Evolutionary conservation across 2,329 filamentous ascomycete species (phyloP), one percentile per base, ranked within the genome.

Genomic region (Celoporthe dispersa): DNA sequence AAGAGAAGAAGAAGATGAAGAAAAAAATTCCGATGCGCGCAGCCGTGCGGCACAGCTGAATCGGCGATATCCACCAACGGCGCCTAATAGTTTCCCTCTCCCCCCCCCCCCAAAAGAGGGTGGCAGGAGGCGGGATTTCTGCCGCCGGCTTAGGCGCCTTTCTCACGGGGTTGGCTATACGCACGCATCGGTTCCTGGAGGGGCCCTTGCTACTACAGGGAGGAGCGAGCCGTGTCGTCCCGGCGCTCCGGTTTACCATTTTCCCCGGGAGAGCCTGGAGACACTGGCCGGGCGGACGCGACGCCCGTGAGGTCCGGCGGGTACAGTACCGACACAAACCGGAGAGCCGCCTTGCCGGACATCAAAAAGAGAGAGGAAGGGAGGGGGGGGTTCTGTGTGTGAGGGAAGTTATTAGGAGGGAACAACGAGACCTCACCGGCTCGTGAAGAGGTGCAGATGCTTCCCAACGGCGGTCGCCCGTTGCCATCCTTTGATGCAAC

Each of bases 401-500:
- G 16, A 48, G 16, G 19, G 22, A 35, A 11, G 33, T 5, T 25
- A 28, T n/a, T 7, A 9, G 9, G n/a, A 11, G n/a, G 25, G 25
- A 11, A 7, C 12, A 25, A 28, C 12, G 4, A 12, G 51, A 28
- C 25, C 51, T 33, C 28, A 31, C 53, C 53, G 53, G 53, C 53
- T 57, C 28, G 28, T 48, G 9, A 48, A 31, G n/a, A 31, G 25
- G 25, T 31, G 28, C 25, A 61, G 19, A 22, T 25, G 22, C 22
- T n/a, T 41, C 16, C 51, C 35, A 33, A 3, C 16, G 48, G 48
- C 60, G 35, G 48, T 41, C 31, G n/a, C 16, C 64, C 60, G 44
- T 57, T 64, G 68, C 68, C 48, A 64, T 60, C 60, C n/a, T 68
- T 68, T 60, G 48, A 64, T 70, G 65, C 67, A 51, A 70, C 68